Evolutionary conservation across 2,329 filamentous ascomycete species (phyloP).

Genomic region (Sclerotiophoma versabilis): DNA sequence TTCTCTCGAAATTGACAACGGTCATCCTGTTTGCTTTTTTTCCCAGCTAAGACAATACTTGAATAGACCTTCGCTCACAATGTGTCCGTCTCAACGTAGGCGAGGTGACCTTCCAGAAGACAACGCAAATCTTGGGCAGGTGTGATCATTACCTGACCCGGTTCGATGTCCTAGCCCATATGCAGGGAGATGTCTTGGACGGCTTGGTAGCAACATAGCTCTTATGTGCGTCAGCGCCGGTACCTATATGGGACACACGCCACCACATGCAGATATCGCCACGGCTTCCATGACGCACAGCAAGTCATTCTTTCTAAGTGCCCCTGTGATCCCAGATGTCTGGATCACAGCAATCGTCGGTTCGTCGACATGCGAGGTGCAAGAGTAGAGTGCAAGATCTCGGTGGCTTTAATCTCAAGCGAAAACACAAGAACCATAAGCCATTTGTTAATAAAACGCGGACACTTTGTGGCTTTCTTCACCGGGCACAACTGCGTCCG

Average conservation of each 20-base stretch:
- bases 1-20: too few relatives aligned
- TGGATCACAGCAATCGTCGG: too few relatives aligned
- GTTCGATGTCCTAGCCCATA: not conserved
- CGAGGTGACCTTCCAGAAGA: not conserved
- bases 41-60: too few relatives aligned
- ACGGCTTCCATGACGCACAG: not conserved
- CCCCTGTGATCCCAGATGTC: too few relatives aligned
- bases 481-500: too few relatives aligned
- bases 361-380: too few relatives aligned
- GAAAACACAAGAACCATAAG: too few relatives aligned
- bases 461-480: too few relatives aligned
- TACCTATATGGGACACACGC: not conserved
- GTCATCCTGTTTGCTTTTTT: not conserved
- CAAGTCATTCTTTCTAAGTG: too few relatives aligned
- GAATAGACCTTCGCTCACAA: not conserved
- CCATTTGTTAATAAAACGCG: too few relatives aligned
- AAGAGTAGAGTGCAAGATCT: too few relatives aligned
- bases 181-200: not conserved
- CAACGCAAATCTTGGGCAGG: not conserved
- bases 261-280: not conserved
- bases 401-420: too few relatives aligned
- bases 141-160: not conserved
- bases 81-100: not conserved
- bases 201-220: not conserved
- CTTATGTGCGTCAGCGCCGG: not conserved